phyloP scores from a whole-genome alignment of 352 stramenopile genomes.

The Phytopythium helicoides region DNA sequence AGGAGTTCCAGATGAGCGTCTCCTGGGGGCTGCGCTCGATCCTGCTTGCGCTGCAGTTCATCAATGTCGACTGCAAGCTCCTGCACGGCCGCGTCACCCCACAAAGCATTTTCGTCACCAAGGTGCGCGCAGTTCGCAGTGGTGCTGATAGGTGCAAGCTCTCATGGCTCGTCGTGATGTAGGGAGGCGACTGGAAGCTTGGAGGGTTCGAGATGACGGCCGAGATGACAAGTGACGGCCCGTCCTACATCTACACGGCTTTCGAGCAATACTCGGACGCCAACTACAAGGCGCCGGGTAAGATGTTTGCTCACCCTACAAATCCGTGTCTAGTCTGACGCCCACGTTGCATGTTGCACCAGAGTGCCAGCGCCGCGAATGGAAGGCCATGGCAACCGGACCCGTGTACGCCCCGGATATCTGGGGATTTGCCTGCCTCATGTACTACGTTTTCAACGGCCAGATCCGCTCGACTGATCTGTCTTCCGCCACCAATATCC shows the following conservation, averaged over 20 bases:
- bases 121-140: slow-evolving; percentile 24
- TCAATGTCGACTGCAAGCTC: slow-evolving; percentile 94
- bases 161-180: not conserved
- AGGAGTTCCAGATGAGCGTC: slow-evolving; percentile 85
- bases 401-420: slow-evolving; percentile 67
- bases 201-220: slow-evolving; percentile 91
- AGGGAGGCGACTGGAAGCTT: slow-evolving; percentile 95
- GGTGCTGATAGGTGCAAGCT: not conserved
- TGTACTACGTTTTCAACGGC: slow-evolving; percentile 79
- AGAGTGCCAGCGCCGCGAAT: slow-evolving; percentile 85
- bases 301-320: slow-evolving; percentile 16
- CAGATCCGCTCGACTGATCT: slow-evolving; percentile 57
- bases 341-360: slow-evolving; percentile 4
- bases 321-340: not conserved
- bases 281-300: slow-evolving; percentile 80
- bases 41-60: slow-evolving; percentile 92
- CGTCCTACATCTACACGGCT: slow-evolving; percentile 72
- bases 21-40: slow-evolving; percentile 93
- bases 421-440: slow-evolving; percentile 72
- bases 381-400: slow-evolving; percentile 49
- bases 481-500: slow-evolving; percentile 61
- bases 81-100: slow-evolving; percentile 90
- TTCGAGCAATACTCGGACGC: slow-evolving; percentile 84
- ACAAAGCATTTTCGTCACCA: slow-evolving; percentile 93
- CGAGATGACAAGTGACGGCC: slow-evolving; percentile 76